Evolutionary conservation across 805 yeast genomes (phyloP), one percentile per base, ranked within the genome.

Genomic region (Kluyveromyces lactis): DNA sequence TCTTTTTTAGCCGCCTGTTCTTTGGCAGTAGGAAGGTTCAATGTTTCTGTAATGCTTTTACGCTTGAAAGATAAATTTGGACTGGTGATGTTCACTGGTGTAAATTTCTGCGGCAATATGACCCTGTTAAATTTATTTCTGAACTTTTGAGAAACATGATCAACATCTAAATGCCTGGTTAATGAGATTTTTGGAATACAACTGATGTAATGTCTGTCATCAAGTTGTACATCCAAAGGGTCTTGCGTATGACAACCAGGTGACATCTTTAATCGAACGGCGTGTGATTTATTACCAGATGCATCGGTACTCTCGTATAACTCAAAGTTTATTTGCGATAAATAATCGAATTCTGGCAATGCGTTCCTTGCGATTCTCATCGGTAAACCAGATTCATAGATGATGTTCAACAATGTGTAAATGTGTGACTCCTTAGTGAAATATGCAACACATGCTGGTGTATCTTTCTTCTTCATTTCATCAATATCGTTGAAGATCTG

Each of bases 191-290:
- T 77, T 34, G 97, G 95, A 51, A 92, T 92, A 56, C 97, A 90
- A 18, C 96, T 89, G 46, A 92, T 92, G 63, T 92, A 90, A 63
- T 92, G 99, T 57, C 86, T 89, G 33, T 86, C 90, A 63, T 92
- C 98, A 34, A 92, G 70, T 61, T 90, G 96, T 33, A 94, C 95
- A 63, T 92, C 99, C 47, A 92, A 71, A 19, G 99, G 98, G 61
- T 90, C 95, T 54, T 87, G 95, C 0, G 97, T 89, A 63, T 92
- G 97, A 62, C 98, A 92, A 16, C 99, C 99, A 1, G 98, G 97
- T 4, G 96, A 84, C 50, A 92, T 71, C n/a, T 90, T 81, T 44
- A 92, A 71, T 53, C 97, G 73, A 41, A 92, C 82, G 4, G 96
- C 82, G 58, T 90, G 95, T 53, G 84, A 81, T 62, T 86, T 85